phyloP scores from a whole-genome alignment of 1,284 basidiomycete genomes.

The Moesziomyces parantarcticus region DNA sequence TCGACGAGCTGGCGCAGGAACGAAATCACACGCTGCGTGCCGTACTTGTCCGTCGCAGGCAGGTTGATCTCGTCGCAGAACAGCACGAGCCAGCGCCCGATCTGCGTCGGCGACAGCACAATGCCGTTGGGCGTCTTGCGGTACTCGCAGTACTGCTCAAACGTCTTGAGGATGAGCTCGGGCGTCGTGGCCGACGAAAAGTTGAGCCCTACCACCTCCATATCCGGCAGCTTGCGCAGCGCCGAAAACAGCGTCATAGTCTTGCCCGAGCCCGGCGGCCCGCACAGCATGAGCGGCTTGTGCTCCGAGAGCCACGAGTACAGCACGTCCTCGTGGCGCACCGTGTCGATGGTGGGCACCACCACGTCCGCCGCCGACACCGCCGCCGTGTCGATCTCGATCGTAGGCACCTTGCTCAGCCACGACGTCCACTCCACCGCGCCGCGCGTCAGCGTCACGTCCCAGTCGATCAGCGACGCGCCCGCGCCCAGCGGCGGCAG shows the following conservation, averaged over 20 bases:
- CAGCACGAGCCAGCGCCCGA: constrained; percentile 96
- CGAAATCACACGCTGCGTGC: constrained; percentile 97
- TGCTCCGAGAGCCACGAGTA: constrained; percentile 99
- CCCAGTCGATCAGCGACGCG: constrained; percentile 91
- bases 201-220: constrained; percentile 98
- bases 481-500: constrained; percentile 79
- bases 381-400: constrained; percentile 96
- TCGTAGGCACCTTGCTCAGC: constrained; percentile 83
- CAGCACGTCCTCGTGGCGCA: constrained; percentile 96
- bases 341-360: constrained; percentile 97
- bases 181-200: constrained; percentile 99
- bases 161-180: constrained; percentile 96
- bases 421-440: constrained; percentile 84
- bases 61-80: constrained; percentile 99
- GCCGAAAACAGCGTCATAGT: constrained; percentile 99
- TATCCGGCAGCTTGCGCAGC: constrained; percentile 93
- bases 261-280: constrained; percentile 98
- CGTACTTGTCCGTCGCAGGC: constrained; percentile 96
- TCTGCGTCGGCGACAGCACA: constrained; percentile 89
- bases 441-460: constrained; percentile 72
- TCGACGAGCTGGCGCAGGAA: constrained; percentile 98
- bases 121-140: constrained; percentile 97
- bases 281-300: constrained; percentile 97
- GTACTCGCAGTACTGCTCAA: constrained; percentile 99
- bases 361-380: constrained; percentile 96